Evolutionary conservation across 345 rosid genomes (phyloP), one percentile per base, ranked within the genome.

Genomic region (Gossypium raimondii): DNA sequence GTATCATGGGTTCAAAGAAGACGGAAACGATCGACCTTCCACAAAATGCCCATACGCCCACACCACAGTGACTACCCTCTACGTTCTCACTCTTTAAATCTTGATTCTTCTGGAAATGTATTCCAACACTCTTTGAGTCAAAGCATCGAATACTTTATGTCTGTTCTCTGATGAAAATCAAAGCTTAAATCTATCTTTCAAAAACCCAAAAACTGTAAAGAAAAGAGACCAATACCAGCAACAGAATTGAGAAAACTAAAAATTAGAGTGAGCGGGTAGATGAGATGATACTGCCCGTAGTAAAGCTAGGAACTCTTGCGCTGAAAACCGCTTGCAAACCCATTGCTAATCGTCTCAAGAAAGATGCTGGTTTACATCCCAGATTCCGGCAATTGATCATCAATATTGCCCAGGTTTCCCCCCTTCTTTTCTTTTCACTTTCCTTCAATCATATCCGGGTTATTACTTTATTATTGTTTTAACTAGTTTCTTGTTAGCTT

Each of bases 221-320:
- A 14, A 48, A 41, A 41, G 51, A 53, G 6, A 17, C 20, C 50
- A 2, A 3, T 22, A 56, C 18, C 5, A 29, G 4, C 22, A 18
- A 68, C 34, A 45, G 14, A 60, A 24, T 17, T 3, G 48, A 41
- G 43, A n/a, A 11, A 3, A 34, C 41, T 34, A 16, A 34, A 24
- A 13, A 13, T 55, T 74, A 25, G 29, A 74, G 66, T 62, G 67
- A 71, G 29, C 70, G 74, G 71, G 41, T 34, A 73, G 75, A 48
- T 29, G 61, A 57, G 38, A 85, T 91, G 97, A 80, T 86, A 9
- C 57, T 91, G 4, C 95, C 93, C 44, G 52, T 88, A 17, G 77
- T 77, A 75, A 93, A 93, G 85, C 84, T 93, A 61, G 97, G 98
- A 57, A 84, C 93, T n/a, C 91, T 91, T 48, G 91, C 91, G 16